phyloP scores from a whole-genome alignment of 192 early-diverging fungal genomes.

The Coemansia sp. region DNA sequence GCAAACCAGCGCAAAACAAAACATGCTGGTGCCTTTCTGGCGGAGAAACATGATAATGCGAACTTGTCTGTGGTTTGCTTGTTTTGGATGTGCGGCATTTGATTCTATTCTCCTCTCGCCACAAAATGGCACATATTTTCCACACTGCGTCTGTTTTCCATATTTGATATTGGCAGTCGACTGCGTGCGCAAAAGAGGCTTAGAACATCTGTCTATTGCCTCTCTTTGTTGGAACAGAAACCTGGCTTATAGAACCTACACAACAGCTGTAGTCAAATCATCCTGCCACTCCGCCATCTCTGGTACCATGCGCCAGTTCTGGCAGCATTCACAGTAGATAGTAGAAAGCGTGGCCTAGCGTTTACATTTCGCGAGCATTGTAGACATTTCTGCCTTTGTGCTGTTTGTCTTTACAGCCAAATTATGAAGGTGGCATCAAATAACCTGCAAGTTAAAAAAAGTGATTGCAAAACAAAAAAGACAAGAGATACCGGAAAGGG shows the following conservation, averaged over 20 bases:
- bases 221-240: background rate
- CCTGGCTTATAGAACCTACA: background rate
- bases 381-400: too few species aligned
- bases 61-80: background rate
- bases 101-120: background rate
- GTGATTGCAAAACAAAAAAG: too few species aligned
- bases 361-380: too few species aligned
- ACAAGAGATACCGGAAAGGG: too few species aligned
- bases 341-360: too few species aligned
- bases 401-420: too few species aligned
- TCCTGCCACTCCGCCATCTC: too few species aligned
- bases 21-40: background rate
- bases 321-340: too few species aligned
- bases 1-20: background rate
- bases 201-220: background rate
- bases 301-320: background rate
- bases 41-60: background rate
- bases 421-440: too few species aligned
- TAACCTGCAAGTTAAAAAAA: too few species aligned
- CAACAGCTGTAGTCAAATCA: background rate
- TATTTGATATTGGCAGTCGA: background rate
- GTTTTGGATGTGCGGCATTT: background rate
- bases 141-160: background rate
- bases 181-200: background rate
- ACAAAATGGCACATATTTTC: background rate